A percentile compares a stretch with the other conserved stretches of the same genome.
These are phyloP conservation scores for Brasenia schreberi DNA, from an alignment of 164 flowering plant genomes.

Conservation along the genomic window DNA sequence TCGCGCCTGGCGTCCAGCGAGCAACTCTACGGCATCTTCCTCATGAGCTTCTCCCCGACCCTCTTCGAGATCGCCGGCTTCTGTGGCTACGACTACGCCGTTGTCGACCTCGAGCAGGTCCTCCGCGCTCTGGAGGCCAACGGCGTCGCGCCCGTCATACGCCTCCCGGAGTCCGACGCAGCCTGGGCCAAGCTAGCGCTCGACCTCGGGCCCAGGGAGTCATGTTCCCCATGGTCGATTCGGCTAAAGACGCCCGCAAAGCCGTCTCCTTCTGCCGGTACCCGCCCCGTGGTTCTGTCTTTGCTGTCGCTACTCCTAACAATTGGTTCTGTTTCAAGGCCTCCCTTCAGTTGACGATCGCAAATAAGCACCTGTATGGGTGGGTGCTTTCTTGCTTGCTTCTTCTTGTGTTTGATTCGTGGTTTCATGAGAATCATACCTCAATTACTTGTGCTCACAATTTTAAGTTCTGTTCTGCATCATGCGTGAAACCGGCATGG, in stretches of 20 bases:
- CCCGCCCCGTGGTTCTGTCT: constrained; percentile 84
- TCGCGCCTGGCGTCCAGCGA: constrained; percentile 60
- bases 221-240: constrained; percentile 91
- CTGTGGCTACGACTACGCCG: constrained; percentile 82
- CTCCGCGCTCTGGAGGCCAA: constrained; percentile 66
- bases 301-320: too few relatives aligned
- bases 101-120: constrained; percentile 88
- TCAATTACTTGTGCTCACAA: too few relatives aligned
- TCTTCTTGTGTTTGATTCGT: too few relatives aligned
- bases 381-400: too few relatives aligned
- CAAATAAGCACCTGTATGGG: too few relatives aligned
- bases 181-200: constrained; percentile 89
- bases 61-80: constrained; percentile 79
- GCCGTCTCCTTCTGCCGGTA: constrained; percentile 76
- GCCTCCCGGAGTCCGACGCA: constrained; percentile 55
- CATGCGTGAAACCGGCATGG: too few relatives aligned
- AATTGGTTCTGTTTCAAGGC: too few relatives aligned
- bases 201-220: constrained; percentile 90
- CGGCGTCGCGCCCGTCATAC: constrained; percentile 52
- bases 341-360: too few relatives aligned
- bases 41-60: constrained; percentile 75
- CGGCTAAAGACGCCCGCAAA: constrained; percentile 33
- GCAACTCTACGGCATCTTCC: constrained; percentile 79
- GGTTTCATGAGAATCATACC: too few relatives aligned
- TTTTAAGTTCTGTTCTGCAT: too few relatives aligned